Percentiles rank a stretch among this genome's conserved stretches.
These are phyloP conservation scores for Cladobotryum protrusum DNA, from an alignment of 2,329 filamentous ascomycete genomes.

Conservation along the genomic window DNA sequence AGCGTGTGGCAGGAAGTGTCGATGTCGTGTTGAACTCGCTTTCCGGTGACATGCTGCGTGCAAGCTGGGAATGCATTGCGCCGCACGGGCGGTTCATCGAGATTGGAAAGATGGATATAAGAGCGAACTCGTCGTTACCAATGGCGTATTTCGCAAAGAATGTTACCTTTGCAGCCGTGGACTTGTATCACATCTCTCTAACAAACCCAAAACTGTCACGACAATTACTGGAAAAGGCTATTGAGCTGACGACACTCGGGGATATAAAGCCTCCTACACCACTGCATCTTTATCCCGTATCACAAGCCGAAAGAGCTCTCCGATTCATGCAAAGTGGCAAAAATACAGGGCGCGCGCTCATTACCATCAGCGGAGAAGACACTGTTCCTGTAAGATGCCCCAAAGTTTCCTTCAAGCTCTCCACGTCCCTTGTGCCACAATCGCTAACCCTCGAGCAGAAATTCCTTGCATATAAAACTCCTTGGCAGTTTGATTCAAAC, in stretches of 20 bases:
- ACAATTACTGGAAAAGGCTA: slow-evolving; percentile 8
- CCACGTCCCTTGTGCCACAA: no score
- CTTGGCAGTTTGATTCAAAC: slow-evolving; percentile 4
- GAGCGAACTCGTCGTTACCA: slow-evolving; percentile 5
- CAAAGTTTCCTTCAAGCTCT: no score
- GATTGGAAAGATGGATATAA: slow-evolving; percentile 28
- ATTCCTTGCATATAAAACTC: background rate
- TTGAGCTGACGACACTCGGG: slow-evolving; percentile 11
- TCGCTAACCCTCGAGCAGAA: background rate
- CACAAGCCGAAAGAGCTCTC: slow-evolving; percentile 9
- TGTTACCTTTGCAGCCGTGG: slow-evolving; percentile 14
- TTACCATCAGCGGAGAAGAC: background rate
- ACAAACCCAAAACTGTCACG: background rate
- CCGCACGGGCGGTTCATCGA: slow-evolving; percentile 30
- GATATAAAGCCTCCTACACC: slow-evolving; percentile 1
- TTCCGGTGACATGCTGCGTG: slow-evolving; percentile 21
- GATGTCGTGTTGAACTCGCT: slow-evolving; percentile 31
- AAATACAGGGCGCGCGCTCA: background rate
- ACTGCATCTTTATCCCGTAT: background rate
- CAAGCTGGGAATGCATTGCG: slow-evolving; percentile 31
- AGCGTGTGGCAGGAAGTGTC: slow-evolving; percentile 24
- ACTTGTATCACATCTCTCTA: slow-evolving; percentile 12
- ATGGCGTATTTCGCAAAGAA: slow-evolving; percentile 16
- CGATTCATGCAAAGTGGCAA: slow-evolving; percentile 12
- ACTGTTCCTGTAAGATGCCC: slow-evolving; percentile 1